Conservation (phyloP, 1,139 yeast genomes). For the Magnusiomyces tetraspermus region DNA sequence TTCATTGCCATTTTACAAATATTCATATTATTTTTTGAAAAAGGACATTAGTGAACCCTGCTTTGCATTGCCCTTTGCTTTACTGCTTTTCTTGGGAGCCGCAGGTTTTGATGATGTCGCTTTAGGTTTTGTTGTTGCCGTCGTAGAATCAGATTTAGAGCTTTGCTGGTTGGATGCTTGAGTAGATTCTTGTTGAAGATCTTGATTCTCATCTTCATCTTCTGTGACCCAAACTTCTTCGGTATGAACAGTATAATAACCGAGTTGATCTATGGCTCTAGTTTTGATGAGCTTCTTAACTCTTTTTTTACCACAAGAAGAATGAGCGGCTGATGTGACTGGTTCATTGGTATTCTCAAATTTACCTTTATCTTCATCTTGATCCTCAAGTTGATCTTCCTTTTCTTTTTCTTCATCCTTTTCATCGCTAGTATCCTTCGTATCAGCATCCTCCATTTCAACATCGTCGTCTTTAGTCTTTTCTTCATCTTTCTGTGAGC, state of each 20-base stretch:
- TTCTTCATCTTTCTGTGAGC: background rate
- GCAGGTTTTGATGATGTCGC: background rate
- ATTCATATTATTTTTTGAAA: conserved; percentile 4
- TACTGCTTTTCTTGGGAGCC: background rate
- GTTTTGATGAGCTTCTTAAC: conserved; percentile 11
- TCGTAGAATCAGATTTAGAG: too few species aligned
- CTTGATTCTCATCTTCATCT: conserved; percentile 9
- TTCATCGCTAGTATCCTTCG: background rate
- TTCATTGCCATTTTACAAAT: too few species aligned
- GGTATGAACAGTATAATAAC: conserved; percentile 11
- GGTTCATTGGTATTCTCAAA: background rate
- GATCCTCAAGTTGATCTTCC: background rate
- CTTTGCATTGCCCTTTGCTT: background rate
- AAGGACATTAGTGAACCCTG: conserved; percentile 6
- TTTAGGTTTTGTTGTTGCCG: background rate
- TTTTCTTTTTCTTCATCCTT: conserved; percentile 1
- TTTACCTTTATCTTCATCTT: background rate
- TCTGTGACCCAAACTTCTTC: conserved; percentile 14
- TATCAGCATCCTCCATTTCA: conserved; percentile 4
- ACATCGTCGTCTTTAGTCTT: conserved; percentile 9
- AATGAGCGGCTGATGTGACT: background rate
- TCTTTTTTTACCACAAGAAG: conserved; percentile 1
- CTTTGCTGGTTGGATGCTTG: too few species aligned
- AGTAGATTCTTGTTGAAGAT: too few species aligned
- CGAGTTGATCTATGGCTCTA: conserved; percentile 10